Evolutionary conservation across 495 filamentous ascomycete species (phyloP).

Genomic region (Xylaria intraflava): DNA sequence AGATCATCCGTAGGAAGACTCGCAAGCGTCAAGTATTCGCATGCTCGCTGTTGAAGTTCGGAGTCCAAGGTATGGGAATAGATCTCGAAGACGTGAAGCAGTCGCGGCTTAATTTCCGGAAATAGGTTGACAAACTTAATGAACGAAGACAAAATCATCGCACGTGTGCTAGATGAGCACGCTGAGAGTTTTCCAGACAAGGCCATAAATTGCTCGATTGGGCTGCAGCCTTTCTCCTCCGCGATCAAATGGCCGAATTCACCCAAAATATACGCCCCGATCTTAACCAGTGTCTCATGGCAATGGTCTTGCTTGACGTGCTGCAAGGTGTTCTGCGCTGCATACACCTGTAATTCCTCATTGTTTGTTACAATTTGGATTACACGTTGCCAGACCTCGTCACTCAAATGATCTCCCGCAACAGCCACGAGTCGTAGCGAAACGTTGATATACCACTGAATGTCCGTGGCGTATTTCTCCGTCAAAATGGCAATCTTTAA

Average conservation of each 20-base stretch:
- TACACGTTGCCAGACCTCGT: constrained; percentile 98
- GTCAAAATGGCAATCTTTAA: constrained; percentile 97
- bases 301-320: constrained; percentile 88
- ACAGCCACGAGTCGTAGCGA: constrained; percentile 90
- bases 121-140: constrained; percentile 98
- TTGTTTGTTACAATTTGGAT: constrained; percentile 99
- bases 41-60: constrained; percentile 92
- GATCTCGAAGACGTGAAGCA: constrained; percentile 78
- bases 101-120: constrained; percentile 95
- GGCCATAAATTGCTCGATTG: constrained; percentile 95
- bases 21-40: constrained; percentile 86
- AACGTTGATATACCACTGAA: constrained; percentile 99
- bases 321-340: constrained; percentile 81
- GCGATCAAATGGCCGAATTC: constrained; percentile 98
- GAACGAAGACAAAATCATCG: constrained; percentile 90
- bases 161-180: constrained; percentile 80
- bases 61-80: constrained; percentile 95
- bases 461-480: constrained; percentile 96
- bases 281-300: constrained; percentile 96
- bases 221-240: constrained; percentile 87
- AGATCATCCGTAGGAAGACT: constrained; percentile 85
- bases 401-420: constrained; percentile 97
- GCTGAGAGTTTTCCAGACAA: constrained; percentile 84
- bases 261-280: constrained; percentile 89
- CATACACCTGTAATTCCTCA: constrained; percentile 95